Conservation (phyloP, 2,329 filamentous ascomycete species). For the Pseudogymnoascus sp. region DNA sequence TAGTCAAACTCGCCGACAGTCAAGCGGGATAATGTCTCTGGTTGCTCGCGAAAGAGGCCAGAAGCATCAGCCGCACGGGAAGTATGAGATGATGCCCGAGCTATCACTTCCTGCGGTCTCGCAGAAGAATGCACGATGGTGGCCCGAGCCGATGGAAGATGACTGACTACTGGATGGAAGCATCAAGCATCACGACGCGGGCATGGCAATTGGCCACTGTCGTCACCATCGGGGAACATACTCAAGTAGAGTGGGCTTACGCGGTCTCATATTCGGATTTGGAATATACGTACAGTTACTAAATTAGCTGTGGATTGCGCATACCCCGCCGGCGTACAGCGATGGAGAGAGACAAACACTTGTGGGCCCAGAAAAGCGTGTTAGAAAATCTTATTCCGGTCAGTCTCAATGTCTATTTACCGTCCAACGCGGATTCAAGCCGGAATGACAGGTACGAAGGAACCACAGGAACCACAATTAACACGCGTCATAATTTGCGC, state of each 20-base stretch:
- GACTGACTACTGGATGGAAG: background rate
- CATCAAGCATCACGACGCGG: background rate
- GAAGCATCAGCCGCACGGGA: background rate
- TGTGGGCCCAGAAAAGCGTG: background rate
- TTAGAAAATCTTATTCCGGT: background rate
- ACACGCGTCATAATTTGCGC: background rate
- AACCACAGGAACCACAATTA: background rate
- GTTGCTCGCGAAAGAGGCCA: background rate
- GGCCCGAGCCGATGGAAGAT: background rate
- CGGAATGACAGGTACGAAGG: background rate
- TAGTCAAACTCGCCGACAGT: background rate
- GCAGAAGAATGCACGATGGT: background rate
- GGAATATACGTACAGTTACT: background rate
- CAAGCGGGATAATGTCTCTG: background rate
- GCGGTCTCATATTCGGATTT: background rate
- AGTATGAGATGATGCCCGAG: background rate
- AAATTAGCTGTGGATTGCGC: background rate
- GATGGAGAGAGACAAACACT: background rate
- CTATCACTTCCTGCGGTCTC: background rate
- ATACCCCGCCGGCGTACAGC: background rate
- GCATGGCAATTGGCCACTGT: background rate
- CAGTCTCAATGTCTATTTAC: background rate
- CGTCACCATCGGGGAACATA: background rate
- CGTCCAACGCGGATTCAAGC: background rate
- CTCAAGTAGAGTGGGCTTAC: background rate